Evolutionary conservation across 352 stramenopile genomes (phyloP).

Genomic region (Pythium scleroteichum): DNA sequence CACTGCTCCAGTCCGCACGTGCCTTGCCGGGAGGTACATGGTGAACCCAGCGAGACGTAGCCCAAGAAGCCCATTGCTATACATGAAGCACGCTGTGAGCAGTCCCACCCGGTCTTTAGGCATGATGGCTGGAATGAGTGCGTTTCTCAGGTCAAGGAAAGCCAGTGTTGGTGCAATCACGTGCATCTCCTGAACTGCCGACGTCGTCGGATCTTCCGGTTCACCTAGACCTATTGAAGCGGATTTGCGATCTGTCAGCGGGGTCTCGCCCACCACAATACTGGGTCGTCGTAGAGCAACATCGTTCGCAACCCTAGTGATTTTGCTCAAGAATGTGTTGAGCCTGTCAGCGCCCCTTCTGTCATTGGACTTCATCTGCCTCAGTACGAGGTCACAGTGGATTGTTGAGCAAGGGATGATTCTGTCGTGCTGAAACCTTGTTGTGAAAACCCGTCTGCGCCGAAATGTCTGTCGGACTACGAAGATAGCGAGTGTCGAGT

Average conservation of each 20-base stretch:
- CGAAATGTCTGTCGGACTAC: conserved; percentile 16
- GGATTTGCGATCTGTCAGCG: too few relatives aligned
- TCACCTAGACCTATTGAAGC: not conserved
- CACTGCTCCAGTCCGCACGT: not conserved
- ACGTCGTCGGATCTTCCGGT: not conserved
- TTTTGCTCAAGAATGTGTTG: conserved; percentile 2
- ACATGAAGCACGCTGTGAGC: not conserved
- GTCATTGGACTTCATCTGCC: conserved; percentile 1
- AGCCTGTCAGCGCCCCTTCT: not conserved
- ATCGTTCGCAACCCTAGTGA: not conserved
- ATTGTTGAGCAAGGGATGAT: conserved; percentile 13
- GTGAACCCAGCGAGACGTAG: conserved; percentile 20
- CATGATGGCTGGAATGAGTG: not conserved
- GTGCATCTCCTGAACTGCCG: not conserved
- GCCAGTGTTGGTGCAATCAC: conserved; percentile 17
- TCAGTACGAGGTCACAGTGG: conserved; percentile 13
- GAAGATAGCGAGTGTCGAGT: conserved; percentile 25
- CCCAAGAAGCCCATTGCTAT: conserved; percentile 1
- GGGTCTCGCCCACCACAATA: not conserved
- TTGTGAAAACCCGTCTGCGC: conserved; percentile 10
- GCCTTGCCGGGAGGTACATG: conserved; percentile 21
- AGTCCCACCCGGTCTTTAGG: not conserved
- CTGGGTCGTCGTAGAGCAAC: not conserved
- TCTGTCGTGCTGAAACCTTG: conserved; percentile 7
- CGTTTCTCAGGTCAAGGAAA: conserved; percentile 15